Evolutionary conservation across 257 asterid genomes (phyloP), one percentile per base, ranked within the genome.

Genomic region (Plantago elongata): DNA sequence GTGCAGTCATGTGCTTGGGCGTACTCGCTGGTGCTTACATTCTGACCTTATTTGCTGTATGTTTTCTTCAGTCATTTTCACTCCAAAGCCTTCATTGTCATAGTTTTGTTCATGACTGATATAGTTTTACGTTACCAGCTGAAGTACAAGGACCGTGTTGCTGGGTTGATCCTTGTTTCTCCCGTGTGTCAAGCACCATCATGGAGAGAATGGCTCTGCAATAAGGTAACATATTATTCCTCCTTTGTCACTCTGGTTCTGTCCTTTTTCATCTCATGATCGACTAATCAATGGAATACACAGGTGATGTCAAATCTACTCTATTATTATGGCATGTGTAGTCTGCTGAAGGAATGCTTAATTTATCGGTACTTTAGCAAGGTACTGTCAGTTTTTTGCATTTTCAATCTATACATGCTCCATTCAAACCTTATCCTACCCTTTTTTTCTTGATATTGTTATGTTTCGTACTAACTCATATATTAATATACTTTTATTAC

Each of bases 1-100:
- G 90, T 64, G 76, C 93, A 65, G 97, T 90, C 74, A 90, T 90
- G 95, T 80, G 91, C 82, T 85, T 90, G 96, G 97, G 97, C 64
- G 97, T 80, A 55, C 77, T 73, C 69, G 97, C 96, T 37, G 97
- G 97, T 51, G 97, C 96, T 80, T 90, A 90, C 80, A 64, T 90
- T 72, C 85, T 90, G 61, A 76, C 95, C 63, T 60, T 85, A 69
- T 87, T 90, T 65, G 90, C 97, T 45, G 97, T 90, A 83, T 17
- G 96, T 77, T 65, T 49, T n/a, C 10, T 15, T 43, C 44, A 22
- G 15, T 34, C n/a, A 40, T 14, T 51, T 57, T 65, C 65, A 54
- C 51, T 18, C 11, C 10, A 11, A 42, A 44, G 65, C 16, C 30
- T 40, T 40, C 6, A 69, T 30, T 40, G 61, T 30, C 46, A 34